Evolutionary conservation across 495 filamentous ascomycete genomes (phyloP).

Genomic region (Amniculicola lignicola): DNA sequence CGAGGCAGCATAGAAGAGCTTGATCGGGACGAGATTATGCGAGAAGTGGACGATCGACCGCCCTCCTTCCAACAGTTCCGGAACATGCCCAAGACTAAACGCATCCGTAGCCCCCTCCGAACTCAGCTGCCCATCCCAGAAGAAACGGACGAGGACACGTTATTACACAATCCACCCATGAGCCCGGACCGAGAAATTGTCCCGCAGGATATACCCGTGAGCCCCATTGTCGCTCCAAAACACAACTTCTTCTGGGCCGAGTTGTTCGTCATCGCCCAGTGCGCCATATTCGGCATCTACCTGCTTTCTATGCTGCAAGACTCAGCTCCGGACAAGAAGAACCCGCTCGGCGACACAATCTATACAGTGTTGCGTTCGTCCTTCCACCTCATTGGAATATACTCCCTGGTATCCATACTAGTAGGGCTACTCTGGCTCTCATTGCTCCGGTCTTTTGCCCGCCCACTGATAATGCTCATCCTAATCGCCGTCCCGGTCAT

Average conservation of each 20-base stretch:
- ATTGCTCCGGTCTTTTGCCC: slow-evolving; percentile 77
- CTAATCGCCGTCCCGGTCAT: slow-evolving; percentile 81
- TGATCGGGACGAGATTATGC: slow-evolving; percentile 58
- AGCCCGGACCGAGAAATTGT: slow-evolving; percentile 48
- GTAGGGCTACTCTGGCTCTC: slow-evolving; percentile 91
- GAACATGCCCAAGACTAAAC: slow-evolving; percentile 44
- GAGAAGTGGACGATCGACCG: slow-evolving; percentile 69
- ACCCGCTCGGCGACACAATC: slow-evolving; percentile 80
- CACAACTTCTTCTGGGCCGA: slow-evolving; percentile 93
- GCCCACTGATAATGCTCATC: slow-evolving; percentile 71
- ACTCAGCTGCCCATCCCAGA: slow-evolving; percentile 41
- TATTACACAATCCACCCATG: slow-evolving; percentile 40
- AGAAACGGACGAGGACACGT: slow-evolving; percentile 48
- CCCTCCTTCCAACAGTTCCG: slow-evolving; percentile 84
- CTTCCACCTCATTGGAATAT: slow-evolving; percentile 81
- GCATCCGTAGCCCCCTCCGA: slow-evolving; percentile 23
- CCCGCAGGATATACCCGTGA: slow-evolving; percentile 49
- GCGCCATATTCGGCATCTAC: slow-evolving; percentile 78
- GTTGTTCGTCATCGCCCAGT: slow-evolving; percentile 79
- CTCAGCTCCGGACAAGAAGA: slow-evolving; percentile 59
- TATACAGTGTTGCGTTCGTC: slow-evolving; percentile 85
- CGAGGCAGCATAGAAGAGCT: slow-evolving; percentile 42
- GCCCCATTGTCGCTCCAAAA: slow-evolving; percentile 50
- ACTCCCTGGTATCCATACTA: slow-evolving; percentile 83
- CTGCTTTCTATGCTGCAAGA: slow-evolving; percentile 88